Evolutionary conservation across 208 protist genomes (phyloP).

Genomic region (Vickermania spadyakhi): DNA sequence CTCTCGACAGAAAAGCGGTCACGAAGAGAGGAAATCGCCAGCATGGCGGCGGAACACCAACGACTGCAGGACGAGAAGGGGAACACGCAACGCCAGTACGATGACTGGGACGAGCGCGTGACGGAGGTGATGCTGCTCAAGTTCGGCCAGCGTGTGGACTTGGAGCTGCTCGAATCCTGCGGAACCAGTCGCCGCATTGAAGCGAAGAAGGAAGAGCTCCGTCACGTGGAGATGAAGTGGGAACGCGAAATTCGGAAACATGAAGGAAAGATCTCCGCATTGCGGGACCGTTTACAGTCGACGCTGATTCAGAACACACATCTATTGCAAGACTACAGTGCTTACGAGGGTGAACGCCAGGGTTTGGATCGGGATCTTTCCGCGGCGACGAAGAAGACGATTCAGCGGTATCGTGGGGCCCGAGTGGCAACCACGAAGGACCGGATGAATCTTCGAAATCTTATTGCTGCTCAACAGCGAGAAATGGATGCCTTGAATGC

Average conservation of each 20-base stretch:
- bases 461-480: slow-evolving; percentile 84
- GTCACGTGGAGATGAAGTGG: slow-evolving; percentile 70
- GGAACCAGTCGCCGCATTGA: slow-evolving; percentile 83
- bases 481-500: slow-evolving; percentile 90
- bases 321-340: slow-evolving; percentile 78
- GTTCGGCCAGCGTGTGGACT: slow-evolving; percentile 90
- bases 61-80: slow-evolving; percentile 54
- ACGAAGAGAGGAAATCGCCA: slow-evolving; percentile 33
- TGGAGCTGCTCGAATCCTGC: slow-evolving; percentile 88
- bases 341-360: slow-evolving; percentile 71
- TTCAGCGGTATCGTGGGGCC: slow-evolving; percentile 50
- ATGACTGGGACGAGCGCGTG: slow-evolving; percentile 80
- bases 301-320: slow-evolving; percentile 74
- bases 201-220: slow-evolving; percentile 83
- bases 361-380: slow-evolving; percentile 60
- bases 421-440: slow-evolving; percentile 75
- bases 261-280: slow-evolving; percentile 50
- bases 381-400: slow-evolving; percentile 61
- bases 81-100: slow-evolving; percentile 50
- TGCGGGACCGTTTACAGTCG: slow-evolving; percentile 61
- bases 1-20: slow-evolving; percentile 67
- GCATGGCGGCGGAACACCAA: slow-evolving; percentile 53
- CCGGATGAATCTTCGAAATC: slow-evolving; percentile 63
- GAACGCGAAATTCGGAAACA: slow-evolving; percentile 49
- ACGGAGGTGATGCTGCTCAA: slow-evolving; percentile 93